Evolutionary conservation across 768 basidiomycete species (phyloP).

Genomic region (Podaxis mareebaensis): DNA sequence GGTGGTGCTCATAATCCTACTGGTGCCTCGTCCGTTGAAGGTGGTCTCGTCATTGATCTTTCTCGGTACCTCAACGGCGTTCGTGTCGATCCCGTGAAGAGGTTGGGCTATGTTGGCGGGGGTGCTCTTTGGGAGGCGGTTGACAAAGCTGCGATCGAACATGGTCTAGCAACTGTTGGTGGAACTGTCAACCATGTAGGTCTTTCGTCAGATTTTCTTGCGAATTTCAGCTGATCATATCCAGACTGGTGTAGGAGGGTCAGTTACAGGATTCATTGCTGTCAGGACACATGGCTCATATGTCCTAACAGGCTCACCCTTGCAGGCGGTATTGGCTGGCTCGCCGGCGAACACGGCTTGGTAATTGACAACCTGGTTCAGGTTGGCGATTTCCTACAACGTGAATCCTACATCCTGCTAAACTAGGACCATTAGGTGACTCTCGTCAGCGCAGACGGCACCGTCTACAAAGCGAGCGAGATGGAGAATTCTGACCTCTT

Average conservation of each 20-base stretch:
- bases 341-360: slow-evolving; percentile 44
- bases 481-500: slow-evolving; percentile 46
- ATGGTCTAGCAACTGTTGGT: slow-evolving; percentile 48
- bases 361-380: slow-evolving; percentile 47
- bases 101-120: slow-evolving; percentile 43
- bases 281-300: too few species aligned
- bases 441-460: slow-evolving; percentile 46
- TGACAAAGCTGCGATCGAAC: slow-evolving; percentile 40
- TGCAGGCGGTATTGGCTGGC: slow-evolving; percentile 57
- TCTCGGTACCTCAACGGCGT: slow-evolving; percentile 41
- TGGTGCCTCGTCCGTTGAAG: slow-evolving; percentile 45
- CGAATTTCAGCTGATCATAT: background rate
- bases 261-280: slow-evolving; percentile 8
- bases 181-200: slow-evolving; percentile 52
- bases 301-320: too few species aligned
- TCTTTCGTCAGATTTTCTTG: background rate
- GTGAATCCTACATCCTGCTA: too few species aligned
- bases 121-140: slow-evolving; percentile 48
- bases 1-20: slow-evolving; percentile 49
- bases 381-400: slow-evolving; percentile 21
- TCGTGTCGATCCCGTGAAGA: slow-evolving; percentile 37
- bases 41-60: slow-evolving; percentile 53
- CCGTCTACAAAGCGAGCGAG: slow-evolving; percentile 36
- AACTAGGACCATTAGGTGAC: slow-evolving; percentile 35
- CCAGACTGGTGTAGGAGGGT: slow-evolving; percentile 56